Percentiles rank a stretch among this genome's conserved stretches.
These are phyloP conservation scores for Colletotrichum chlorophyti DNA, from an alignment of 2,329 filamentous ascomycete species.

Conservation along the genomic window DNA sequence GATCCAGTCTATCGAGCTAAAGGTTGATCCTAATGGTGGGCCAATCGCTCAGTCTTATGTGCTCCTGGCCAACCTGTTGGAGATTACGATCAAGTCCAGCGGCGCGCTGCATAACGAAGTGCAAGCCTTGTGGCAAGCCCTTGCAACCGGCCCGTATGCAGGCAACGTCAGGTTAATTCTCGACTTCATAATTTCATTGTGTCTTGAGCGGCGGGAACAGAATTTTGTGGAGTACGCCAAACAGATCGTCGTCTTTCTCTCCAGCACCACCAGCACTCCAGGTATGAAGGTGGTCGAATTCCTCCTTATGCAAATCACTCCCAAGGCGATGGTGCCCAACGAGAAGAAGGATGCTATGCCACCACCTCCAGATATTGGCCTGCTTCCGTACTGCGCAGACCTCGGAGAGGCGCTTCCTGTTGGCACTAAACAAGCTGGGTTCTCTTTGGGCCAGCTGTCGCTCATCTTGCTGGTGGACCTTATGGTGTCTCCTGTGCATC, in stretches of 20 bases:
- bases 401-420: conserved; percentile 79
- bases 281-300: conserved; percentile 95
- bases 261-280: conserved; percentile 75
- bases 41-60: conserved; percentile 94
- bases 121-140: conserved; percentile 94
- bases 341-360: conserved; percentile 76
- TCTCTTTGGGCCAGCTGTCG: conserved; percentile 91
- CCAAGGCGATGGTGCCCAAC: conserved; percentile 95
- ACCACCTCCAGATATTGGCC: conserved; percentile 74
- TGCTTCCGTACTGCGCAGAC: conserved; percentile 89
- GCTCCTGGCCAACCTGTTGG: conserved; percentile 90
- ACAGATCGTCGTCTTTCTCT: conserved; percentile 96
- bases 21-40: conserved; percentile 88
- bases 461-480: conserved; percentile 94
- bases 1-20: conserved; percentile 93
- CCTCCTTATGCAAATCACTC: conserved; percentile 86
- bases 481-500: conserved; percentile 88
- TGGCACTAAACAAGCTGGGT: conserved; percentile 89
- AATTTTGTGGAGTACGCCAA: conserved; percentile 99
- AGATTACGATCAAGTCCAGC: conserved; percentile 94
- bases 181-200: conserved; percentile 95
- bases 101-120: conserved; percentile 93
- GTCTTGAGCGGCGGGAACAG: conserved; percentile 91
- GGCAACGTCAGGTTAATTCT: conserved; percentile 94
- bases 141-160: conserved; percentile 89